Conservation (phyloP, 306 rosid species). For the Glycyrrhiza uralensis region DNA sequence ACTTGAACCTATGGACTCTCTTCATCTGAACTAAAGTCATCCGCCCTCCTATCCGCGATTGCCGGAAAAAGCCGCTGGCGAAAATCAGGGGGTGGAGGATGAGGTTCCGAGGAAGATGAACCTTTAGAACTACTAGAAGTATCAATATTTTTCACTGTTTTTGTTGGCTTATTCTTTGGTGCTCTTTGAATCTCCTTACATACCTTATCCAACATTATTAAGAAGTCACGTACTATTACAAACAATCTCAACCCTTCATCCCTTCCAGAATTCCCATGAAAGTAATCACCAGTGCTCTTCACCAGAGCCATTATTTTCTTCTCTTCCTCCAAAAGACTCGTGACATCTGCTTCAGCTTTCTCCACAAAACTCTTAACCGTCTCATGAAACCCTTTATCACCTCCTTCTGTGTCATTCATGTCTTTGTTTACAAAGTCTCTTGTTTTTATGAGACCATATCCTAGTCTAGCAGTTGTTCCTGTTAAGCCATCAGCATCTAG, state of each 20-base stretch:
- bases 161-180: constrained; percentile 36
- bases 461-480: constrained; percentile 77
- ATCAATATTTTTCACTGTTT: constrained; percentile 42
- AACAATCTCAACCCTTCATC: constrained; percentile 91
- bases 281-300: constrained; percentile 89
- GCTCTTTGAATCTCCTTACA: constrained; percentile 62
- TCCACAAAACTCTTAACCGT: constrained; percentile 58
- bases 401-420: constrained; percentile 30
- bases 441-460: constrained; percentile 50
- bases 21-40: constrained; percentile 79
- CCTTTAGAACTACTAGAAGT: constrained; percentile 17
- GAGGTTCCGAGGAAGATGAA: constrained; percentile 37
- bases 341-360: constrained; percentile 65
- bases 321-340: constrained; percentile 58
- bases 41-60: constrained; percentile 52
- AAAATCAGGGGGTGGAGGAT: constrained; percentile 41
- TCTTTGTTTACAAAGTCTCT: constrained; percentile 58
- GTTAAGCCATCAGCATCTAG: constrained; percentile 75
- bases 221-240: constrained; percentile 69
- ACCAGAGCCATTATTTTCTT: constrained; percentile 79
- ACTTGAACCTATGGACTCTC: constrained; percentile 57
- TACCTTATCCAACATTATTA: constrained; percentile 79
- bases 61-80: constrained; percentile 60
- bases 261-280: constrained; percentile 83
- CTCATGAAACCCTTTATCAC: constrained; percentile 47